Evolutionary conservation across 768 basidiomycete species (phyloP), one percentile per base, ranked within the genome.

Genomic region (Tricholoma terreum): DNA sequence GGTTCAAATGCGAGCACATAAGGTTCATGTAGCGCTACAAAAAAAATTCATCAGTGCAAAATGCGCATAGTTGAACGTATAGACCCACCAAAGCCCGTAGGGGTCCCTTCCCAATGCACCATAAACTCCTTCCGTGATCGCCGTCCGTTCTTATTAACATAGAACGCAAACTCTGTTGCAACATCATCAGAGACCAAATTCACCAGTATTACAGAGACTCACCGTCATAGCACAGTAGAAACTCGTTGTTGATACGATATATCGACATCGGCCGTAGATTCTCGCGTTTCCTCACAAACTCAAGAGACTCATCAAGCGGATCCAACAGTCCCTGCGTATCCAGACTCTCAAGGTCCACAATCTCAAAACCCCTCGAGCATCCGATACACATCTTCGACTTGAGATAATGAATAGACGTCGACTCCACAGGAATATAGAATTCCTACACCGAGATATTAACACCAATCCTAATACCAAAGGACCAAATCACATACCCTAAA

Each of bases 371-470:
- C 65, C 92, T 90, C 9, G 95, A 92, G 68, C 94, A 96, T 1
- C 96, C 97, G 12, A 99, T 92, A 70, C 97, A 99, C 63, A 99
- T 83, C 75, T 90, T 91, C 48, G 96, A 97, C 78, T 96, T 97
- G 62, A 99, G 80, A 76, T 96, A 98, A 73, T 97, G 96, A 21
- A 98, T 90, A 11, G 95, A 98, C 56, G 86, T 92, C 51, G 94
- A 96, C 70, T 98, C 94, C 11, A 97, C 92, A 0, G 97, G 96
- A 58, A 99, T 98, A 68, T 98, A 99, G 75, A 99, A 98, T 71
- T 98, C 96, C 94, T 97, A 67, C 24, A 46, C 40, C 31, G 6
- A 27, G 24, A 27, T 27, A 27, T 27, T 27, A 31, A 17, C 9
- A 30, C n/a, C 1, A 30, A 30, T 31, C 4, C 30, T 14, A 12